Evolutionary conservation across 2,329 filamentous ascomycete genomes (phyloP).

Genomic region (Alternaria sp.): DNA sequence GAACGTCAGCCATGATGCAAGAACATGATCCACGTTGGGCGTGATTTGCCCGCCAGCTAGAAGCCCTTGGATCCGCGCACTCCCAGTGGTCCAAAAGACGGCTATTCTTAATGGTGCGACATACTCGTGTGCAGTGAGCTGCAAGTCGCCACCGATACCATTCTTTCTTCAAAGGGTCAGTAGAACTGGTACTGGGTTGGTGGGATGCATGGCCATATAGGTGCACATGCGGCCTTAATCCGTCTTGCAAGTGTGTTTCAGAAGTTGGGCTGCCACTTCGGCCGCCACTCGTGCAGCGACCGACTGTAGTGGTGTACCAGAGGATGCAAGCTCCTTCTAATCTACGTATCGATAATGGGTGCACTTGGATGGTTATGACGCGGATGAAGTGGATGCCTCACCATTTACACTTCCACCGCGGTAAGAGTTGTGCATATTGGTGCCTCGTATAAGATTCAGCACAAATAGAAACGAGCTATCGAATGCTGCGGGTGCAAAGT

Average conservation of each 20-base stretch:
- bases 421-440: conserved; percentile 39
- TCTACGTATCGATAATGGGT: conserved; percentile 31
- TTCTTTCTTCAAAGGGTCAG: conserved; percentile 29
- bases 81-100: conserved; percentile 37
- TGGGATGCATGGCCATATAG: conserved; percentile 27
- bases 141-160: conserved; percentile 33
- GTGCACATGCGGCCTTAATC: conserved; percentile 19
- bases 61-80: conserved; percentile 26
- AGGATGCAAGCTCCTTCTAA: conserved; percentile 6
- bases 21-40: conserved; percentile 29
- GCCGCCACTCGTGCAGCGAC: not conserved
- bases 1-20: conserved; percentile 40
- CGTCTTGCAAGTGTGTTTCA: conserved; percentile 39
- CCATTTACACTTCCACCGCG: conserved; percentile 18
- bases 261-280: conserved; percentile 18
- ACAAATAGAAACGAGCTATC: conserved; percentile 49
- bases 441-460: conserved; percentile 44
- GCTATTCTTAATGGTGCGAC: conserved; percentile 47
- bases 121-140: conserved; percentile 27
- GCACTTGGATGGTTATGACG: conserved; percentile 9
- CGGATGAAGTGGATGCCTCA: conserved; percentile 17
- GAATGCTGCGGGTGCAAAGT: conserved; percentile 32
- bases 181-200: conserved; percentile 29
- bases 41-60: conserved; percentile 44
- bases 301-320: conserved; percentile 13